Base-by-base conservation (phyloP, 805 yeast species). In the Myxozyma vanderwaltii region DNA sequence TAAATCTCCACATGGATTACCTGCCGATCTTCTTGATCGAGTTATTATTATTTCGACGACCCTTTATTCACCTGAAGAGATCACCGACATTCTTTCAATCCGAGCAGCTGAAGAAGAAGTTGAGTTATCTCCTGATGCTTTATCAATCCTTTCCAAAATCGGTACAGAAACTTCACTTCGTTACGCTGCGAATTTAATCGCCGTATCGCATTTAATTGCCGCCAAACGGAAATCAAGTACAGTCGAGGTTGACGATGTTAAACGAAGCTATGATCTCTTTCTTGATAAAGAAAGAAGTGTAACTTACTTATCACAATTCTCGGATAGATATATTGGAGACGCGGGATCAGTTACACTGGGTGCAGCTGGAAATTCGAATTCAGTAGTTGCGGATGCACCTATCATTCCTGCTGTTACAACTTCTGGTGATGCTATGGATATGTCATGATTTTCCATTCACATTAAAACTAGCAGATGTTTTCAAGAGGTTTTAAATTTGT, bases 1-100 rank as follows among this genome's bases (percentile, higher is more conserved):
- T 77, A 88, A 86, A 74, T 87, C 97, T 1, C 97, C 99, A 23
- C 99, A 94, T 73, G 99, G 99, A n/a, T 79, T 94, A 59, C 99
- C 99, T 44, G 81, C 88, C 60, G 99, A 94, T 78, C 79, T 94
- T 69, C 84, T 94, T 68, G 99, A 94, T 76, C 83, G 99, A 73
- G 83, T 95, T 36, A 87, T 94, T 66, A 94, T 94, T 63, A 90
- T 94, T 65, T 91, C 94, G 70, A 95, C 99, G 1, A 75, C 82
- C 17, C 78, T 83, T 47, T 94, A 94, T 77, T 78, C 80, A 59
- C 84, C 82, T 59, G 91, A 89, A 60, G 99, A 94, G 74, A 87
- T 92, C 70, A 82, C 86, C 70, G 85, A 91, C 51, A 94, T 94
- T 69, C 77, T 94, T 63, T 79, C 88, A 31, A 94, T 92, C 68